A percentile compares a stretch with the other conserved stretches of the same genome.
phyloP scores from a whole-genome alignment of 768 basidiomycete species.

The Tubosaeta brunneosetosa region DNA sequence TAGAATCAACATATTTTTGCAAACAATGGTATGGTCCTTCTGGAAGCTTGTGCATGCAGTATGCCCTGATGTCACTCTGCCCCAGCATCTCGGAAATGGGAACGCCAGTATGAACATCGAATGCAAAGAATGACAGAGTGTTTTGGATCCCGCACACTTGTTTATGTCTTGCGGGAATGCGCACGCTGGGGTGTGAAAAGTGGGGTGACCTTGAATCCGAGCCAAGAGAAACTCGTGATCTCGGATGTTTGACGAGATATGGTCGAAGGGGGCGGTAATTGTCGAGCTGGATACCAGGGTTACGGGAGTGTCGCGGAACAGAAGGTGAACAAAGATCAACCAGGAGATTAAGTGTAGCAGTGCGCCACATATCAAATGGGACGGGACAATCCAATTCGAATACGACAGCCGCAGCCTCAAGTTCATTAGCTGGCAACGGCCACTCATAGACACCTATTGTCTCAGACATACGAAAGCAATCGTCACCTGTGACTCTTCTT shows the following conservation, averaged over 20 bases:
- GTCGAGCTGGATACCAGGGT: background rate
- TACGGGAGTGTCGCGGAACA: background rate
- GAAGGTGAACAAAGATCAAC: slow-evolving; percentile 28
- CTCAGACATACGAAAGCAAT: no score
- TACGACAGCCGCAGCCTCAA: background rate
- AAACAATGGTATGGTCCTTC: slow-evolving; percentile 31
- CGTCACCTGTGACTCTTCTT: no score
- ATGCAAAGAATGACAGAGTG: slow-evolving; percentile 25
- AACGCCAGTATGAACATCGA: slow-evolving; percentile 14
- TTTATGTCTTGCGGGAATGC: no score
- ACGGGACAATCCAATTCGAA: background rate
- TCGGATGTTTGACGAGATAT: slow-evolving; percentile 1
- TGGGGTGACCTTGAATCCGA: slow-evolving; percentile 32
- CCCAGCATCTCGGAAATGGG: slow-evolving; percentile 15
- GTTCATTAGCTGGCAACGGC: slow-evolving; percentile 36
- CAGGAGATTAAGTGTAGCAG: slow-evolving; percentile 23
- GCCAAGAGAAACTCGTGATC: slow-evolving; percentile 32
- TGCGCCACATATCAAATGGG: background rate
- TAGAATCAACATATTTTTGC: slow-evolving; percentile 32
- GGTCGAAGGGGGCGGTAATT: background rate
- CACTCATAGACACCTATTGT: slow-evolving; percentile 36
- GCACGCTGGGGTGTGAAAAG: slow-evolving; percentile 33
- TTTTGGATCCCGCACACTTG: no score
- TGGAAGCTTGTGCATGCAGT: slow-evolving; percentile 32
- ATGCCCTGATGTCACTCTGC: slow-evolving; percentile 4